These are phyloP conservation scores for Apiotrichum montevideense DNA, from an alignment of 1,284 basidiomycete genomes.

Conservation along the genomic window DNA sequence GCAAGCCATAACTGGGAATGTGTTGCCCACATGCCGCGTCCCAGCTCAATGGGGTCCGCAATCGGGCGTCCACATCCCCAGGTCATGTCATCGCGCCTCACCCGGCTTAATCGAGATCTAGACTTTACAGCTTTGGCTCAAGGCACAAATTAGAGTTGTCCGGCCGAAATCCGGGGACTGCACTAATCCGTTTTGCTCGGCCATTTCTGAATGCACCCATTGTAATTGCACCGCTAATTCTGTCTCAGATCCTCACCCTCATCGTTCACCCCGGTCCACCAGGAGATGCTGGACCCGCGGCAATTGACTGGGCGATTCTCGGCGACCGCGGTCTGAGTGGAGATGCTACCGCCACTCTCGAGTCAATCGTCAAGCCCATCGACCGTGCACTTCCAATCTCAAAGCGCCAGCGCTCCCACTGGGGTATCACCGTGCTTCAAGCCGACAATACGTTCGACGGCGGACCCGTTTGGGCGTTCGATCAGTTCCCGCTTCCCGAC, in stretches of 20 bases:
- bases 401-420: constrained; percentile 38
- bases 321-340: constrained; percentile 45
- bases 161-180: too few species aligned
- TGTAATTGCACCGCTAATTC: neutral
- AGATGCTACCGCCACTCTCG: constrained; percentile 36
- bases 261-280: constrained; percentile 51
- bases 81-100: too few species aligned
- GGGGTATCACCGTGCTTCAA: constrained; percentile 49
- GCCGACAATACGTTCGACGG: constrained; percentile 49
- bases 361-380: constrained; percentile 24
- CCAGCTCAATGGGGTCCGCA: too few species aligned
- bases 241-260: constrained; percentile 45
- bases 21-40: too few species aligned
- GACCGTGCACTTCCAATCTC: constrained; percentile 18
- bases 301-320: constrained; percentile 49
- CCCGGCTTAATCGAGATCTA: too few species aligned
- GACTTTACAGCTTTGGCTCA: too few species aligned
- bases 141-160: too few species aligned
- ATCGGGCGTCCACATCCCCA: too few species aligned
- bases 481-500: constrained; percentile 46
- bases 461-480: constrained; percentile 51
- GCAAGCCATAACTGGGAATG: too few species aligned
- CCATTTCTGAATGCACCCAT: too few species aligned
- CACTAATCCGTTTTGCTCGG: too few species aligned
- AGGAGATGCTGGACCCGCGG: constrained; percentile 50